A percentile compares a stretch with the other conserved stretches of the same genome.
Evolutionary conservation across 192 early-diverging fungal species (phyloP).

Genomic region (Linnemannia exigua): DNA sequence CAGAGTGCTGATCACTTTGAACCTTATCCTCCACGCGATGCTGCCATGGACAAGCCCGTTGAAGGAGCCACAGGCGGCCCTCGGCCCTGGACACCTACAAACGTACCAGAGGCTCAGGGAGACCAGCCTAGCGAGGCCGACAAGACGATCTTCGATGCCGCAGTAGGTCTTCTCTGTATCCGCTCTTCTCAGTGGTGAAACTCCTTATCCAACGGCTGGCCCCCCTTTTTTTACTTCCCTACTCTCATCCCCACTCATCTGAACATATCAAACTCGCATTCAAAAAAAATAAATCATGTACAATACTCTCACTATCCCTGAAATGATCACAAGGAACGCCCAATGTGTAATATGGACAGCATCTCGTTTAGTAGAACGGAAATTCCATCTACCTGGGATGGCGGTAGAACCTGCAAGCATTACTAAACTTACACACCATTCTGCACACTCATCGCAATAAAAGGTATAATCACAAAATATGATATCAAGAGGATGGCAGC

Average conservation of each 20-base stretch:
- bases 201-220: background rate
- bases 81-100: slow-evolving; percentile 5
- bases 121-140: slow-evolving; percentile 27
- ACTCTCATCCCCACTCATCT: slow-evolving; percentile 10
- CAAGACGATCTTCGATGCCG: slow-evolving; percentile 49
- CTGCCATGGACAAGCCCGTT: background rate
- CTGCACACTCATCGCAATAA: no score
- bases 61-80: background rate
- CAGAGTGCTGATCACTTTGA: background rate
- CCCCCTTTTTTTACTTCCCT: background rate
- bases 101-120: slow-evolving; percentile 1
- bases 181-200: slow-evolving; percentile 37
- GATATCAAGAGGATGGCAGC: no score
- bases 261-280: slow-evolving; percentile 3
- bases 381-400: no score
- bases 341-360: no score
- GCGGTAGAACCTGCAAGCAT: no score
- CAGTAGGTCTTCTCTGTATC: slow-evolving; percentile 36
- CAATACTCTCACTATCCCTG: background rate
- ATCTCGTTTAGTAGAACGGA: no score
- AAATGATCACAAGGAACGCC: no score
- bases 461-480: no score
- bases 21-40: slow-evolving; percentile 9
- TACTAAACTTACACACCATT: no score
- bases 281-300: background rate